Percentiles rank a stretch among this genome's conserved stretches.
These are phyloP conservation scores for Collybia sp. DNA, from an alignment of 768 basidiomycete genomes.

Conservation along the genomic window DNA sequence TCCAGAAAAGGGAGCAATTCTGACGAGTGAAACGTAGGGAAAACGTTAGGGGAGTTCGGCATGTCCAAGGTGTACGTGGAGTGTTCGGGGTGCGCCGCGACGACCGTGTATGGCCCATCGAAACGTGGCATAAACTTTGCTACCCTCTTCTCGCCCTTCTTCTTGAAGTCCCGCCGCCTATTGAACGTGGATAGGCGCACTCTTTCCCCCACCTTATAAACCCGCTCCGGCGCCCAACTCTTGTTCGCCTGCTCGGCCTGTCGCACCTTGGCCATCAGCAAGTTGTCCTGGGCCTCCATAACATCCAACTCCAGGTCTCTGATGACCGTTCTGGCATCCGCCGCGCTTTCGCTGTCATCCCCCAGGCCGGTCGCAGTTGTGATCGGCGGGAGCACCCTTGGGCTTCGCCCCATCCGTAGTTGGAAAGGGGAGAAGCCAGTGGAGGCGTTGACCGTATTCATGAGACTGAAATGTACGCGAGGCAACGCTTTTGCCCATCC, in stretches of 20 bases:
- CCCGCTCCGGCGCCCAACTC: not conserved
- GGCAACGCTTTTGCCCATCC: slow-evolving; percentile 23
- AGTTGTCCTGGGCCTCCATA: slow-evolving; percentile 4
- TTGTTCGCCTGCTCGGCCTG: slow-evolving; percentile 16
- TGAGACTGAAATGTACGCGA: slow-evolving; percentile 19
- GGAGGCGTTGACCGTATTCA: slow-evolving; percentile 21
- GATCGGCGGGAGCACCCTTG: slow-evolving; percentile 15
- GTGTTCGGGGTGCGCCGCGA: slow-evolving; percentile 7
- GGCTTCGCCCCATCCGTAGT: slow-evolving; percentile 14
- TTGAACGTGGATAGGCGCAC: slow-evolving; percentile 25
- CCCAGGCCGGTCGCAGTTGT: not conserved
- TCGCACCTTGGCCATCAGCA: slow-evolving; percentile 11
- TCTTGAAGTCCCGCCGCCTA: slow-evolving; percentile 15
- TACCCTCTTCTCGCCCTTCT: slow-evolving; percentile 13
- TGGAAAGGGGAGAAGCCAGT: slow-evolving; percentile 25
- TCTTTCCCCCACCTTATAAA: slow-evolving; percentile 6
- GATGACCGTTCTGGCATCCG: slow-evolving; percentile 1
- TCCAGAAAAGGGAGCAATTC: slow-evolving; percentile 15
- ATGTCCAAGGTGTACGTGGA: slow-evolving; percentile 19
- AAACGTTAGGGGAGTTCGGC: slow-evolving; percentile 10
- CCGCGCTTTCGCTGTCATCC: not conserved
- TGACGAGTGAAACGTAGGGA: slow-evolving; percentile 27
- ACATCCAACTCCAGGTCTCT: slow-evolving; percentile 2
- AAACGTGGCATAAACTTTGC: slow-evolving; percentile 33
- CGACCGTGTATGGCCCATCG: slow-evolving; percentile 21